Evolutionary conservation across 1,139 yeast species (phyloP), one percentile per base, ranked within the genome.

Genomic region (Geotrichum europaeum): DNA sequence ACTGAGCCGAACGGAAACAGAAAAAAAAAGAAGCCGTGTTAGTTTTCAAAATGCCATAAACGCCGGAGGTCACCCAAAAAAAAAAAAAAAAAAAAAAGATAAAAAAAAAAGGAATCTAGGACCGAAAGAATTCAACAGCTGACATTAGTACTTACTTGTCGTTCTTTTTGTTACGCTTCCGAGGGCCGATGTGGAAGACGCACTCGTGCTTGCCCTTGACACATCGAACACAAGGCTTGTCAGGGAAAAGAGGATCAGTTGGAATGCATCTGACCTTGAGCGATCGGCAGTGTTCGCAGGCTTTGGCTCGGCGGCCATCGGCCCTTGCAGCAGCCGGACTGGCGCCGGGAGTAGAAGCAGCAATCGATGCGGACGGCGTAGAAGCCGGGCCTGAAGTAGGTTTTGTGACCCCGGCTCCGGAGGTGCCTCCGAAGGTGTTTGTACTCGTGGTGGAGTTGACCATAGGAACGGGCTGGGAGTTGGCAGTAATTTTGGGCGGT

Each of bases 201-300:
- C 97, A 91, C 36, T 73, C 74, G 63, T 84, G 78, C 52, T 81
- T 79, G 28, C 87, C 79, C 69, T 84, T 88, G 45, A 81, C 66
- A 70, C 97, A 91, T 56, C 97, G 78, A 12, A 81, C 74, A 73
- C 97, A 91, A 0, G 94, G 84, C 15, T 85, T 82, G 2, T 78
- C 71, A 2, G 86, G 86, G 64, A 83, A 79, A 13, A 74, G 67
- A 0, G 80, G 78, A 69, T 87, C 87, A 1, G 86, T 78, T 0
- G 96, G 94, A n/a, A 86, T 84, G 72, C 97, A 89, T 66, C 86
- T 85, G 45, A 89, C 96, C 69, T 89, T 89, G 58, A 89, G 77
- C 0, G 87, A 72, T 69, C 90, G 95, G 70, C 97, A 90, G 59
- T 86, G 81, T 62, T 85, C 86, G 72, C 97, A 90, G 0, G 96